Base-by-base conservation (phyloP, 2,329 filamentous ascomycete genomes). In the Xenoacremonium recifei region DNA sequence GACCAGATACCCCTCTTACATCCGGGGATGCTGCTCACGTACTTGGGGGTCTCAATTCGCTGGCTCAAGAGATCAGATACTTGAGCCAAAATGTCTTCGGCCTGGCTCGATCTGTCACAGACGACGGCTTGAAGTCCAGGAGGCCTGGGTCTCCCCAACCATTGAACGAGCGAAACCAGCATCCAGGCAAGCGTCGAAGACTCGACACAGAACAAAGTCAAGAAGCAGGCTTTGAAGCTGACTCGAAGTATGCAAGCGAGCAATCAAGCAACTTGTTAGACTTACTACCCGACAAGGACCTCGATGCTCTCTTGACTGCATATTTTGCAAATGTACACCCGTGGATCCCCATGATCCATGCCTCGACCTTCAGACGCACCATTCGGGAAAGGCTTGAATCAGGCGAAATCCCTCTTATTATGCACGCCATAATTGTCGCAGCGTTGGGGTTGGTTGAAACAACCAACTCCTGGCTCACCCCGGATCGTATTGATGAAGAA, bases 251-350 rank as follows among this genome's bases (percentile, higher is more conserved):
- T 15, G 29, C 6, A 6, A 16, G 16, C 16, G 29, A 32, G 29
- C 9, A 32, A 15, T 15, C 15, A 10, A 15, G 16, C 6, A 6
- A 11, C 10, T 11, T 15, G 10, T 32, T 15, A 16, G 29, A 32
- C 10, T 32, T 32, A 6, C 15, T 32, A 10, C 10, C 29, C 16
- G 29, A 15, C 10, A 15, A 32, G 21, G 30, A 19, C 4, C 37
- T 59, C 6, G 55, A 54, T 13, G 44, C 53, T 7, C 18, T 54
- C 2, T 43, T 60, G 12, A 49, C 57, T 17, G 40, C 37, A 5
- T 65, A 70, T 42, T 70, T 70, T 42, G 49, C 52, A 5, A 40
- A 58, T n/a, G 59, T 69, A 5, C 67, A 71, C 29, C 68, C 67
- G 7, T 71, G 66, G 62, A 67, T 67, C 6, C 65, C 65, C 1